Base-by-base conservation (phyloP, 177 flowering plant species). In the Vitis hybrid region DNA sequence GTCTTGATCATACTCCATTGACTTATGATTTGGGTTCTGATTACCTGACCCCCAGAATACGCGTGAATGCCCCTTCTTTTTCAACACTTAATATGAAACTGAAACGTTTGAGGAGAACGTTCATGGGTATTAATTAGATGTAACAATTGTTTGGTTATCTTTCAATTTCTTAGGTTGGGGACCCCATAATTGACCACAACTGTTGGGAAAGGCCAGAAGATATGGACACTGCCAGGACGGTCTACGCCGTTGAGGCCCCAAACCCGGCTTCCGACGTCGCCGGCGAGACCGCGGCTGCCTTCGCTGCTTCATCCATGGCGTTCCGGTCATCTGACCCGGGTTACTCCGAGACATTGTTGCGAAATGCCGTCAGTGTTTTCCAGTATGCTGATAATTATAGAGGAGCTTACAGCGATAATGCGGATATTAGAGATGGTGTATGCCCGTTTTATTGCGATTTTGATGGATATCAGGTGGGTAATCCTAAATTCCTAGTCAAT, bases 171-270 rank as follows among this genome's bases (percentile, higher is more conserved):
- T 56, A 95, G 99, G 99, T 95, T 67, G 99, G 99, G 4, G 94
- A 95, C 68, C 99, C 97, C 17, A 74, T 68, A 17, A 56, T 4
- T 11, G 99, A 95, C 81, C 99, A 93, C 55, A 84, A 75, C 65
- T 92, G 97, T 67, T 92, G 97, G 97, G 97, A 92, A 67, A 87
- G 97, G 69, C 97, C 95, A 2, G 97, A 92, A 59, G 97, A 92
- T 58, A 92, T 92, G 97, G 94, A 92, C 85, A 92, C 99, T 0
- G 71, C 79, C 4, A 77, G 99, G 71, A 95, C 94, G 0, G 92
- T 86, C 4, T 95, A 95, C 75, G 82, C 76, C 1, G 96, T 95
- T 2, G 94, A 88, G 15, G 90, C 89, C 1, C 92, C 91, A 1
- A 83, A 85, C 20, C 82, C 97, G 0, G 99, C 97, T 1, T 95